phyloP scores from a whole-genome alignment of 345 rosid genomes.

The Firmiana major region DNA sequence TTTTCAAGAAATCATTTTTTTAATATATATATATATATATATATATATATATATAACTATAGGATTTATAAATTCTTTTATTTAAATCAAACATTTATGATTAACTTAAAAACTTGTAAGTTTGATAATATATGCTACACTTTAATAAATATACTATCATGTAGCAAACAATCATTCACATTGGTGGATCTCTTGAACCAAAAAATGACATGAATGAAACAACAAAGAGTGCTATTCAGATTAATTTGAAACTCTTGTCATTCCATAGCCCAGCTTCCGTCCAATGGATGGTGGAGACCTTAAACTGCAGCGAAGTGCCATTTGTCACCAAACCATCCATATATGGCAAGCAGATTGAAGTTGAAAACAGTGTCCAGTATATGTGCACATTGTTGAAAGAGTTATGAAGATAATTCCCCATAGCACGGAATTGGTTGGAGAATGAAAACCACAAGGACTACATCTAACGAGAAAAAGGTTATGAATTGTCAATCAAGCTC shows the following conservation, averaged over 20 bases:
- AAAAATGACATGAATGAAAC: background rate
- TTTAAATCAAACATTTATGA: too few relatives aligned
- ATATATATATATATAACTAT: too few relatives aligned
- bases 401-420: background rate
- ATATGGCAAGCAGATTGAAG: background rate
- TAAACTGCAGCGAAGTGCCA: background rate
- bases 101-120: too few relatives aligned
- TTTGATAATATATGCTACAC: too few relatives aligned
- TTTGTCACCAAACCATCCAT: background rate
- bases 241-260: background rate
- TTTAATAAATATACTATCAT: background rate
- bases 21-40: too few relatives aligned
- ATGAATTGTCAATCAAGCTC: constrained; percentile 1
- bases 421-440: constrained; percentile 1
- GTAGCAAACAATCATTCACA: background rate
- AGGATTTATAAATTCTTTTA: too few relatives aligned
- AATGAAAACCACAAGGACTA: background rate
- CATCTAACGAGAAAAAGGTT: background rate
- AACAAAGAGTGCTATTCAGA: background rate
- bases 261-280: background rate
- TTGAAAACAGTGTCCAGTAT: background rate
- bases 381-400: background rate
- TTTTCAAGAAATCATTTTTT: too few relatives aligned
- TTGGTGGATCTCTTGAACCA: background rate
- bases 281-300: background rate